These are phyloP conservation scores for Dendrobium catenatum DNA, from an alignment of 106 monocot species.

Conservation along the genomic window DNA sequence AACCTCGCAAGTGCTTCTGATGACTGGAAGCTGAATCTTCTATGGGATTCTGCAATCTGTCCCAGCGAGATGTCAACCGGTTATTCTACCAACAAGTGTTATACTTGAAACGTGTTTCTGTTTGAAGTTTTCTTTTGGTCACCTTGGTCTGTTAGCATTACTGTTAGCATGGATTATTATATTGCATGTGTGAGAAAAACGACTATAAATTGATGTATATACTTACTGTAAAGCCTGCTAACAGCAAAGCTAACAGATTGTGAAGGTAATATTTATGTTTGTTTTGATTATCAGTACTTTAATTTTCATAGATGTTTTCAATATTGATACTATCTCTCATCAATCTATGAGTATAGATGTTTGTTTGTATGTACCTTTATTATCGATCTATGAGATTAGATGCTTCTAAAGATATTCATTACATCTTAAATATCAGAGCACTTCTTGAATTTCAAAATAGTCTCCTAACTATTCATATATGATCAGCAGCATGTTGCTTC, in stretches of 20 bases:
- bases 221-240: slow-evolving; percentile 16
- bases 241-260: slow-evolving; percentile 38
- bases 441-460: not conserved
- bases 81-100: slow-evolving; percentile 38
- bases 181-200: not conserved
- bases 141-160: slow-evolving; percentile 35
- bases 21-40: slow-evolving; percentile 56
- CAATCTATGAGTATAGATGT: not conserved
- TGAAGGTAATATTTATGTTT: slow-evolving; percentile 7
- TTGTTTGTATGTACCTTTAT: not conserved
- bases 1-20: slow-evolving; percentile 36
- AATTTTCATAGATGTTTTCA: not conserved
- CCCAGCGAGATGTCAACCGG: slow-evolving; percentile 40
- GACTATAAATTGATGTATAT: slow-evolving; percentile 16
- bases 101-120: slow-evolving; percentile 26
- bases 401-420: not conserved
- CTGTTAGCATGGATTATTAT: slow-evolving; percentile 27
- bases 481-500: too few relatives aligned
- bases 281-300: not conserved
- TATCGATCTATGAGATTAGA: not conserved
- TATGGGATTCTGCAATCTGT: slow-evolving; percentile 42
- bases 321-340: too few relatives aligned
- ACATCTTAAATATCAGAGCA: too few relatives aligned
- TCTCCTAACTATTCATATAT: too few relatives aligned
- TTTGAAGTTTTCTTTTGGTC: not conserved